Conservation (phyloP, 129 eudicot species). For the Flaveria robusta region DNA sequence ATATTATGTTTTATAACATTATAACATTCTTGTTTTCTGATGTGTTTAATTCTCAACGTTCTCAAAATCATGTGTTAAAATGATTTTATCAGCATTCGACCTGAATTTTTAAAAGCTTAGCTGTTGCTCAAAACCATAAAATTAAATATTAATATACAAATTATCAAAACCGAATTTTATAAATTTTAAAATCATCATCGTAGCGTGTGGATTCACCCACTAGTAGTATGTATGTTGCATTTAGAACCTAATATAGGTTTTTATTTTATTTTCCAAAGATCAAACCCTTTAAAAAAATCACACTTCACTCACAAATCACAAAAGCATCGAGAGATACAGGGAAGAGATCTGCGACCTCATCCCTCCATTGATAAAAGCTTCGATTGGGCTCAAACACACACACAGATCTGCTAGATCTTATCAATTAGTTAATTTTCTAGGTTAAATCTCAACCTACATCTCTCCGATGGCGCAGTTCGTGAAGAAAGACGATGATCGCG, state of each 20-base stretch:
- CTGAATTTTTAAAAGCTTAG: too few species aligned
- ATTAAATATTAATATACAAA: too few species aligned
- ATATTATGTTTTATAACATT: too few species aligned
- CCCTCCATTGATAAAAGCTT: conserved; percentile 17
- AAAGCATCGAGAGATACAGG: conserved; percentile 1
- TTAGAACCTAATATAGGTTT: not conserved
- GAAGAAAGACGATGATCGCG: conserved; percentile 97
- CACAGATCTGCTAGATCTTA: conserved; percentile 14
- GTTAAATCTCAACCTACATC: conserved; percentile 9
- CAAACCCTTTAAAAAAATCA: conserved; percentile 24
- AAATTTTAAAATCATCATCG: too few species aligned
- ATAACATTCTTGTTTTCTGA: too few species aligned
- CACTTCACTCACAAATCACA: conserved; percentile 18
- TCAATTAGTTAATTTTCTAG: not conserved
- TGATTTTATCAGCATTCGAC: too few species aligned
- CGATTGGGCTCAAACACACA: not conserved
- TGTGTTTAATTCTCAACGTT: too few species aligned
- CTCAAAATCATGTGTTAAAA: too few species aligned
- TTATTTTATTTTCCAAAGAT: not conserved
- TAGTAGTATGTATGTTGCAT: too few species aligned
- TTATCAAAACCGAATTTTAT: too few species aligned
- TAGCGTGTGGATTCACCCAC: too few species aligned
- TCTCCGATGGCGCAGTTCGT: conserved; percentile 70
- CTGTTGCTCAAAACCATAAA: too few species aligned
- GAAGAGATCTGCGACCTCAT: conserved; percentile 25